These are phyloP conservation scores for Beauveria asiatica DNA, from an alignment of 2,329 filamentous ascomycete species.

Conservation along the genomic window DNA sequence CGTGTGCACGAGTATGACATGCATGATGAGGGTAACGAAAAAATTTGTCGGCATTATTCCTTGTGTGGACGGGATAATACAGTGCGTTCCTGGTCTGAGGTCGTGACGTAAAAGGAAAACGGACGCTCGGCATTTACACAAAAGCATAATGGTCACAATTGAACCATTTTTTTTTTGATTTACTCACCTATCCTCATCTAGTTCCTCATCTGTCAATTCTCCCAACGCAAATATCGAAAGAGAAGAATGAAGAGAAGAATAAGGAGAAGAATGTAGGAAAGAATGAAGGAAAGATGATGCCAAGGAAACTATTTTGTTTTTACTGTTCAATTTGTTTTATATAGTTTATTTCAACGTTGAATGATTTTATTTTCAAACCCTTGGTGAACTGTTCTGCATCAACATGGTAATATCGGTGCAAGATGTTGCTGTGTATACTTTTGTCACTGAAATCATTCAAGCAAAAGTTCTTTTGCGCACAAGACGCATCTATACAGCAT, in stretches of 20 bases:
- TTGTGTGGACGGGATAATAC: no score
- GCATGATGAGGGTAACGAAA: no score
- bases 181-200: not conserved
- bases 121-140: not conserved
- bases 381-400: no score
- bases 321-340: no score
- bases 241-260: no score
- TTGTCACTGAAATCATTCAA: not conserved
- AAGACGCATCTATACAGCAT: slow-evolving; percentile 8
- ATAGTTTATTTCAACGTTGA: no score
- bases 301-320: no score
- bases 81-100: not conserved
- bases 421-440: not conserved
- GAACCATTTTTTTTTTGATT: not conserved
- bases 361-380: no score
- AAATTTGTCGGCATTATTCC: not conserved
- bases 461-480: not conserved
- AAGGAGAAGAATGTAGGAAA: no score
- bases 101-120: not conserved
- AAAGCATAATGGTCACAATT: not conserved
- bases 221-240: not conserved
- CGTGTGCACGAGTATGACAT: not conserved
- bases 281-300: no score
- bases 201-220: not conserved
- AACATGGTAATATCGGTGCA: not conserved